Conservation (phyloP, 495 filamentous ascomycete species). For the Aspergillus egyptiacus region DNA sequence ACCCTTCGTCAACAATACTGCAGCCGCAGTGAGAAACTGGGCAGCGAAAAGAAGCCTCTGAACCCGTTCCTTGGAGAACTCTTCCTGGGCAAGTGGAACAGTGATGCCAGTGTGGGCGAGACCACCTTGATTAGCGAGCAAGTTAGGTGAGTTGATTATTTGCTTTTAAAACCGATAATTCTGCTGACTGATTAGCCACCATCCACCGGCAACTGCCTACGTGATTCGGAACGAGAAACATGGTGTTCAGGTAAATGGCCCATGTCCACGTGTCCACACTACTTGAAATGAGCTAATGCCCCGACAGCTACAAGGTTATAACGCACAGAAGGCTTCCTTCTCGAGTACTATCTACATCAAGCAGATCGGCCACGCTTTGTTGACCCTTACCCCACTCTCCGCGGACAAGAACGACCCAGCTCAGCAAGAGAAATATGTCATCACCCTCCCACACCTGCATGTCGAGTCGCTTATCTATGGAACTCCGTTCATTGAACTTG, state of each 20-base stretch:
- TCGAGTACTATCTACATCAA: slow-evolving; percentile 89
- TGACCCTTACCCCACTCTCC: slow-evolving; percentile 60
- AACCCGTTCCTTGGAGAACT: slow-evolving; percentile 89
- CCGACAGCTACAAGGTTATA: slow-evolving; percentile 77
- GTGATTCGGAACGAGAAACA: slow-evolving; percentile 80
- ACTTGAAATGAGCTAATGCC: neutral
- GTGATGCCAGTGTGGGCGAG: slow-evolving; percentile 59
- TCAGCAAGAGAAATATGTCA: slow-evolving; percentile 69
- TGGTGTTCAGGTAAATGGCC: slow-evolving; percentile 60
- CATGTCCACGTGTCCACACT: neutral
- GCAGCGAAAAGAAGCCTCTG: slow-evolving; percentile 95
- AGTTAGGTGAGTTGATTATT: slow-evolving; percentile 57
- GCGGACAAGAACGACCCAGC: slow-evolving; percentile 38
- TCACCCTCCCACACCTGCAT: slow-evolving; percentile 87
- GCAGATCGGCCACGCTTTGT: slow-evolving; percentile 91
- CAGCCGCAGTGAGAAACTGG: slow-evolving; percentile 81
- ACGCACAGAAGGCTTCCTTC: slow-evolving; percentile 95
- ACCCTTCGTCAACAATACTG: slow-evolving; percentile 94
- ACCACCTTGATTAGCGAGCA: slow-evolving; percentile 72
- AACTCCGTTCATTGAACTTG: slow-evolving; percentile 84
- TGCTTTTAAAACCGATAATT: neutral
- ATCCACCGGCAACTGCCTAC: slow-evolving; percentile 96
- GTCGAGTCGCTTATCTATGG: slow-evolving; percentile 93
- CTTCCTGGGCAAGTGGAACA: slow-evolving; percentile 83
- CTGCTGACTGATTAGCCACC: slow-evolving; percentile 56